These are phyloP conservation scores for Pyricularia pennisetigena DNA, from an alignment of 2,329 filamentous ascomycete genomes.

Conservation along the genomic window DNA sequence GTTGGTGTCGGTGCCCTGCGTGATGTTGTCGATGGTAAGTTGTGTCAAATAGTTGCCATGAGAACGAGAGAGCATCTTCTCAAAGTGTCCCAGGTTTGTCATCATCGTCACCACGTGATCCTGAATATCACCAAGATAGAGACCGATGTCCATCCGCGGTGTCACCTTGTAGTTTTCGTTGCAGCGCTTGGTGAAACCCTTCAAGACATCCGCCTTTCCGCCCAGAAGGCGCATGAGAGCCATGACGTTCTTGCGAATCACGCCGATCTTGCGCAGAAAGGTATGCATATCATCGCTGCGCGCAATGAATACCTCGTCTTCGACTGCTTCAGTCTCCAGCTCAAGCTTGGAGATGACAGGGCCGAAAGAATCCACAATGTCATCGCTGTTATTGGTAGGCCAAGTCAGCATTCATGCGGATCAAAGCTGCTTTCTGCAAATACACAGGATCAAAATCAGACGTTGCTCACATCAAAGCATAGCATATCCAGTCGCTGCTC, in stretches of 20 bases:
- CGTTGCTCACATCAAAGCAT: constrained; percentile 76
- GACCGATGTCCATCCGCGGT: constrained; percentile 88
- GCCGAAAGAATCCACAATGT: constrained; percentile 94
- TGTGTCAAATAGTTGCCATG: constrained; percentile 97
- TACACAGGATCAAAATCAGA: constrained; percentile 9
- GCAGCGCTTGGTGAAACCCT: constrained; percentile 95
- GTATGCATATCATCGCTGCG: constrained; percentile 80
- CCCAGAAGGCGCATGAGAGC: constrained; percentile 84
- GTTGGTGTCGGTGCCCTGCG: constrained; percentile 81
- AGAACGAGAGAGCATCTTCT: constrained; percentile 90
- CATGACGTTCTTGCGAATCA: constrained; percentile 90
- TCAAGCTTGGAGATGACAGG: constrained; percentile 84
- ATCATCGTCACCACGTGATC: constrained; percentile 99
- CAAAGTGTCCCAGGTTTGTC: constrained; percentile 88
- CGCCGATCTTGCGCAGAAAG: constrained; percentile 81
- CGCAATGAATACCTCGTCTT: constrained; percentile 90
- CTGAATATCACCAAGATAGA: constrained; percentile 96
- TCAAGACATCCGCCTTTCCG: constrained; percentile 96
- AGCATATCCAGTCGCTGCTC: constrained; percentile 98
- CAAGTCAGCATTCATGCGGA: constrained; percentile 15
- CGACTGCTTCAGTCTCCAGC: constrained; percentile 80
- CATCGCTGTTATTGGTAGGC: constrained; percentile 49
- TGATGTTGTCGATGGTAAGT: constrained; percentile 83
- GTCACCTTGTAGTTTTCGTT: constrained; percentile 96
- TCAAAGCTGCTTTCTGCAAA: not conserved